phyloP scores from a whole-genome alignment of 2,329 filamentous ascomycete genomes.

The Coniosporium tulheliwenetii region DNA sequence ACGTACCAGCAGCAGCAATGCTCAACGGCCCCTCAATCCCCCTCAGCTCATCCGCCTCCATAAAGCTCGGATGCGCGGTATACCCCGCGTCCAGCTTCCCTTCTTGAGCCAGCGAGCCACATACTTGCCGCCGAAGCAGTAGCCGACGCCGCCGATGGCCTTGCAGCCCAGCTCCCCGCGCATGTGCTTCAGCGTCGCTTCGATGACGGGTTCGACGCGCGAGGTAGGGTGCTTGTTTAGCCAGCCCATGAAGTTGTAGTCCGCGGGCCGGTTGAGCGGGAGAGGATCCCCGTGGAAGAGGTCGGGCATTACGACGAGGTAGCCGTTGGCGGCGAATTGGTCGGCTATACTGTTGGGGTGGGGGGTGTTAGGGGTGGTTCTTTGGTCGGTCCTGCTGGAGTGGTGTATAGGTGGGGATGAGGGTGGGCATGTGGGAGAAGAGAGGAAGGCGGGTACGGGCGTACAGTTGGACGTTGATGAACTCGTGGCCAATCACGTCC shows the following conservation, averaged over 20 bases:
- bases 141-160: conserved; percentile 30
- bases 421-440: neutral
- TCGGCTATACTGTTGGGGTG: conserved; percentile 42
- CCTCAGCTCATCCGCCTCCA: conserved; percentile 44
- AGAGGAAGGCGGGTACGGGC: conserved; percentile 5
- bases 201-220: conserved; percentile 37
- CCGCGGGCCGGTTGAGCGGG: conserved; percentile 31
- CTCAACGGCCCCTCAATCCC: conserved; percentile 40
- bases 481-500: conserved; percentile 43
- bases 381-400: too few species aligned
- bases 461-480: conserved; percentile 32
- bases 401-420: neutral
- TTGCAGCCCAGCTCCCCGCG: conserved; percentile 30
- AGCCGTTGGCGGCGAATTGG: conserved; percentile 58
- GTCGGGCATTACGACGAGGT: conserved; percentile 53
- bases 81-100: conserved; percentile 52
- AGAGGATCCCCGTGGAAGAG: conserved; percentile 53
- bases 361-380: neutral
- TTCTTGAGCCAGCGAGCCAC: conserved; percentile 45
- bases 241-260: conserved; percentile 35
- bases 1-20: conserved; percentile 44
- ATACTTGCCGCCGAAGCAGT: conserved; percentile 38
- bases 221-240: conserved; percentile 25
- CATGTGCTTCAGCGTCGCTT: conserved; percentile 30
- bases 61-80: conserved; percentile 63